phyloP scores from a whole-genome alignment of 306 rosid genomes.

The Gastrolobium villosum region DNA sequence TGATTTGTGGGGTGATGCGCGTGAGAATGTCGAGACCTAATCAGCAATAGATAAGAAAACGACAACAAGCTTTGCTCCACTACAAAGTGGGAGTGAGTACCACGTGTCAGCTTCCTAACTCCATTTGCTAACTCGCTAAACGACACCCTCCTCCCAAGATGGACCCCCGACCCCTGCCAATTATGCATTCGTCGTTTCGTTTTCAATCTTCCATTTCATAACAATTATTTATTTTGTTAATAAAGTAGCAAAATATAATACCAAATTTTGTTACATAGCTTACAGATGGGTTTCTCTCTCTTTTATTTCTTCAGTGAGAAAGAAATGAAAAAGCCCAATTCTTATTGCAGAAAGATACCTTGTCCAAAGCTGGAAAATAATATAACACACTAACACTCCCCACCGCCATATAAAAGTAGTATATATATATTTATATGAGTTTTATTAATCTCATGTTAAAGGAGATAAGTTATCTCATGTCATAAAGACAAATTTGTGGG shows the following conservation, averaged over 20 bases:
- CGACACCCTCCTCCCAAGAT: conserved; percentile 47
- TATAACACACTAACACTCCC: neutral
- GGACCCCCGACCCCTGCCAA: conserved; percentile 21
- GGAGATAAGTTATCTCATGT: too few relatives aligned
- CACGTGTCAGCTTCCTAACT: conserved; percentile 77
- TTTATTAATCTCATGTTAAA: too few relatives aligned
- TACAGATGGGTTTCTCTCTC: neutral
- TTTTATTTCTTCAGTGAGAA: neutral
- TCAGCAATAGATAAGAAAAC: conserved; percentile 41
- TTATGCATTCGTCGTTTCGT: conserved; percentile 18
- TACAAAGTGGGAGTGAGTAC: conserved; percentile 56
- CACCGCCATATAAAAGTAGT: neutral
- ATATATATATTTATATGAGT: too few relatives aligned
- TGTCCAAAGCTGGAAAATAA: conserved; percentile 23
- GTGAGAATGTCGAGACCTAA: conserved; percentile 50
- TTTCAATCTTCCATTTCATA: conserved; percentile 8
- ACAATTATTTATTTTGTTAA: neutral
- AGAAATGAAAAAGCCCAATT: neutral
- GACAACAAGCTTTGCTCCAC: conserved; percentile 52
- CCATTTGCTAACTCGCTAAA: conserved; percentile 52
- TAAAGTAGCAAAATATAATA: conserved; percentile 25
- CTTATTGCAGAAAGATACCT: conserved; percentile 6
- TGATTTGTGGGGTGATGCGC: conserved; percentile 53
- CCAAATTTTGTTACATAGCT: conserved; percentile 19
- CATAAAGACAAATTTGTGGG: too few relatives aligned